Evolutionary conservation across 768 basidiomycete genomes (phyloP), one percentile per base, ranked within the genome.

Genomic region (Suillus lakei): DNA sequence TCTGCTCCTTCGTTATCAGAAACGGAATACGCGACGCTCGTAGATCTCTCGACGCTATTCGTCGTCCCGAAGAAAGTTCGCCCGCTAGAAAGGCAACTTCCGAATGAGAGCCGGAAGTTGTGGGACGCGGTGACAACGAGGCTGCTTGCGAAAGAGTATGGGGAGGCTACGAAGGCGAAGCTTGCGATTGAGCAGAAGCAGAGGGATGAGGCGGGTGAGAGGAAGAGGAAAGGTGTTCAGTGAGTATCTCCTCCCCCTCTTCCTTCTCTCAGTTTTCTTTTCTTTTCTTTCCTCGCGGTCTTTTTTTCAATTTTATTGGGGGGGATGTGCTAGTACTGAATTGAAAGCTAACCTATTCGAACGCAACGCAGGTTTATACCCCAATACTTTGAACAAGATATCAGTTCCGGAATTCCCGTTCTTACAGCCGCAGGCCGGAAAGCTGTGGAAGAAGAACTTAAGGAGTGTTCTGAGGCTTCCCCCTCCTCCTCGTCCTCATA

Each of bases 111-210:
- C 67, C 82, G 95, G 65, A 88, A 86, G 80, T 76, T 99, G 62
- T 99, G 98, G 98, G 88, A 91, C 64, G 84, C 75, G 61, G 93
- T 98, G 26, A 97, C 96, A 60, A 83, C 79, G 53, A 81, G 85
- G 65, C 78, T 99, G 64, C 58, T 92, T 51, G 85, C 80, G 73
- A 99, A 98, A 85, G 92, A 96, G 73, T 99, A 86, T 78, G 84
- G 86, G 28, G 94, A 96, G 48, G 98, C 98, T 61, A 98, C 95
- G 64, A 92, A 85, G 82, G 87, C 91, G 81, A 99, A 99, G 83
- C 86, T 95, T 61, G 77, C 78, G 5, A 97, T 99, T 63, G 98
- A 99, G 80, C 97, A 99, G 84, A 86, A 76, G 73, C 98, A 99
- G 82, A 82, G 98, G 60, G 96, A 98, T 66, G 86, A 88, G 38